Evolutionary conservation across 2,329 filamentous ascomycete species (phyloP), one percentile per base, ranked within the genome.

Genomic region (Sporothrix protearum): DNA sequence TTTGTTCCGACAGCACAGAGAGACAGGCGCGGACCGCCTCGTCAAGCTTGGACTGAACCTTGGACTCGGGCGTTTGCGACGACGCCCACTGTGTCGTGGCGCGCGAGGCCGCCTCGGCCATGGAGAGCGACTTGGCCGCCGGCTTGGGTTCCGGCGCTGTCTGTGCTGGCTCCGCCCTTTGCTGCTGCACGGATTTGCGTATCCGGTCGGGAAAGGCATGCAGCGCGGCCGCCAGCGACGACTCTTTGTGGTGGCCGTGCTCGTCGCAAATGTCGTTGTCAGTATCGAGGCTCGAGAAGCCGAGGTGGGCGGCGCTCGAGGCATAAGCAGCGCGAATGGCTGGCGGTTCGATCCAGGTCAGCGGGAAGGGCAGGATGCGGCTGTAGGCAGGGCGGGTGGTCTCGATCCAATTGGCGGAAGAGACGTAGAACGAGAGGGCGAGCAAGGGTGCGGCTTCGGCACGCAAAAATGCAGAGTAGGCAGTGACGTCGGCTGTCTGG

Each of bases 381-480:
- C 90, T 93, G 82, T 94, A 97, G 49, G 93, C 91, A 2, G 93
- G 92, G 19, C 93, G 89, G 3, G 94, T 97, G 66, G 86, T 83
- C 57, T 86, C 83, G 71, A 89, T 85, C 87, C 96, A 99, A 83
- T 98, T 97, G 74, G 93, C 89, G 71, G 91, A 92, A 42, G 94
- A 96, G 74, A 96, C 91, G 80, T 96, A 98, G 76, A 98, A 90
- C 68, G 90, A 94, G 71, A 97, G 89, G 76, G 96, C 92, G 76
- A 97, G 80, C 73, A 98, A 87, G 42, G 91, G 88, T 67, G 90
- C 88, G n/a, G 91, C 92, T 72, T 91, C 89, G 33, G 89, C 87
- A 78, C 89, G 85, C 75, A 97, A 83, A 80, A 94, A 94, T 74
- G 92, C 87, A 47, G 87, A 84, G 81, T 86, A 85, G 73, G 84